Evolutionary conservation across 176 grass and related monocot species (phyloP).

Genomic region (Ensete ventricosum): DNA sequence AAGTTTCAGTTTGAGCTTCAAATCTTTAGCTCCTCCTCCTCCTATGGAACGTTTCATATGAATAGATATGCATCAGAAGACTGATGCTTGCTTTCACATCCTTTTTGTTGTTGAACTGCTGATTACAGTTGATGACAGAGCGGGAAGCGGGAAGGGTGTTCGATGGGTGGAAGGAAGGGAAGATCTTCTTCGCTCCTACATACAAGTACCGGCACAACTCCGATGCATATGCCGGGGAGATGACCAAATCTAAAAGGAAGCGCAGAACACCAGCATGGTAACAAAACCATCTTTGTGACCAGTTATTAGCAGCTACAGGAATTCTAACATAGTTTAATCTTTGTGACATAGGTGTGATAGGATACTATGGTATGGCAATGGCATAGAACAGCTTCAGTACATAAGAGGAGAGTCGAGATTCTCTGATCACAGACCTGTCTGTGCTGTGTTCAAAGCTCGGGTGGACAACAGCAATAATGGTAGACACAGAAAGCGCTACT

Average conservation of each 20-base stretch:
- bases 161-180: slow-evolving; percentile 81
- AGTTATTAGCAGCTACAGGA: too few species aligned
- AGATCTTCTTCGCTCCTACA: slow-evolving; percentile 87
- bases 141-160: slow-evolving; percentile 58
- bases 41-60: too few species aligned
- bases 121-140: slow-evolving; percentile 66
- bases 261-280: slow-evolving; percentile 90
- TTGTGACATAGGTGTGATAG: slow-evolving; percentile 53
- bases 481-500: slow-evolving; percentile 57
- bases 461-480: slow-evolving; percentile 43
- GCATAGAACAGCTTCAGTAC: slow-evolving; percentile 50
- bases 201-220: slow-evolving; percentile 88
- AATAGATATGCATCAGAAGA: too few species aligned
- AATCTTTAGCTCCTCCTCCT: too few species aligned
- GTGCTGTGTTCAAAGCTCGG: slow-evolving; percentile 47
- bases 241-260: slow-evolving; percentile 80
- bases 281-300: neutral
- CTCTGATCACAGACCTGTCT: slow-evolving; percentile 69
- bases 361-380: slow-evolving; percentile 66
- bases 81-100: neutral
- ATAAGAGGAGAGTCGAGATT: slow-evolving; percentile 62
- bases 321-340: neutral
- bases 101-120: neutral
- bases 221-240: slow-evolving; percentile 75
- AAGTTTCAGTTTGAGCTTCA: too few species aligned